Base-by-base conservation (phyloP, 2,329 filamentous ascomycete species). In the Paraphoma chrysanthemicola region DNA sequence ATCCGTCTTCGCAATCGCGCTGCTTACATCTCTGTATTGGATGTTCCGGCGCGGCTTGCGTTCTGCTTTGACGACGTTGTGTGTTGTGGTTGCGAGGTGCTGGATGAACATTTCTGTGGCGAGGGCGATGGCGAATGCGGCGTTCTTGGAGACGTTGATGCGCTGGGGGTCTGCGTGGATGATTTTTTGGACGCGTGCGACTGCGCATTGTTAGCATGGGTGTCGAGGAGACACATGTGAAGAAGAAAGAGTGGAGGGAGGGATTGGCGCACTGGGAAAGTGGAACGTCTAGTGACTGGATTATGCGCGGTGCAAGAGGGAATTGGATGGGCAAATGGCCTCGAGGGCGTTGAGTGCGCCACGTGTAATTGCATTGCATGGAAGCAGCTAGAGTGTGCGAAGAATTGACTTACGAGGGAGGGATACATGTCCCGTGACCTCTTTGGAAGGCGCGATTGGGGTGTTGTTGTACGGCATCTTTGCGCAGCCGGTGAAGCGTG, bases 71-170 rank as follows among this genome's bases (percentile, higher is more conserved):
- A 93, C 90, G 69, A 96, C 91, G 70, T 91, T 93, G 75, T 96
- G 89, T 28, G 90, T 89, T 75, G 96, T 91, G 60, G 90, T 86
- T 17, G 93, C 88, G 28, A 99, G 86, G 76, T 98, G 90, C 76
- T 97, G 92, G 65, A 99, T 89, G 80, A 99, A 98, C 85, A 97
- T 89, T 79, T 99, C 95, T 3, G 95, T 93, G 18, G 95, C 95
- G 57, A 97, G 85, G 1, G 94, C 93, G 69, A 98, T 96, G 54
- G 94, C 88, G 76, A 98, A 98, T 17, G 93, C 91, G 51, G 94
- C 94, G 72, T 96, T 96, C 77, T 93, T 96, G 45, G 93, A 96
- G 77, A 91, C 86, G 60, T 82, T 83, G 60, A 97, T 90, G 60
- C 97, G 94, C 43, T 91, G 88, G 0, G 70, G 71, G 77, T 99